Evolutionary conservation across 805 yeast genomes (phyloP), one percentile per base, ranked within the genome.

Genomic region (Metschnikowia matae): DNA sequence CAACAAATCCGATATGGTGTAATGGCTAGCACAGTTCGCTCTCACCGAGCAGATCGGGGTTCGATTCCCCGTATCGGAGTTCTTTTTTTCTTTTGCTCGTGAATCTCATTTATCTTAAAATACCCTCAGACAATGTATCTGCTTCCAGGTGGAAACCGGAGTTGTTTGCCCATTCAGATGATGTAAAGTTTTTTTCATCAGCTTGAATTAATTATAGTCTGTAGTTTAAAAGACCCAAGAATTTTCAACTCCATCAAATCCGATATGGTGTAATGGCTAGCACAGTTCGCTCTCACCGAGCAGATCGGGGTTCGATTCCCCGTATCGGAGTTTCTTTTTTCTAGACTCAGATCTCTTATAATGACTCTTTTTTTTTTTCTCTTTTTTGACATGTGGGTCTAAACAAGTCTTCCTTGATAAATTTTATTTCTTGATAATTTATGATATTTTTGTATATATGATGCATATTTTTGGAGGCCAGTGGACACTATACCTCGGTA

Each of bases 231-330:
- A 26, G 3, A 8, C 29, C 11, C 29, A 26, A 7, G 10, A 26
- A 10, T 18, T 10, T 36, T 36, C 1, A 13, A 6, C 10, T 18
- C 11, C 17, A 37, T 5, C 26, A 41, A 32, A 31, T 41, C 44
- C 44, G 44, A 41, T 41, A 41, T 41, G 26, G 40, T 37, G 40
- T 55, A 54, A 53, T 50, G 58, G 58, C 58, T 56, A 56, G 42
- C 60, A 55, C 60, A 48, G 52, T 52, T 47, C 58, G 58, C 60
- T 56, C 58, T 56, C 60, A 56, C 60, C 58, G 60, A 49, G 57
- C 52, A 55, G 58, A 56, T 53, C 60, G 51, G 60, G 60, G 58
- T 56, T 56, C 58, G 55, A 56, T 48, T 56, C 58, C 58, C 60
- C 51, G 58, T 51, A 48, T 49, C 55, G 58, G 58, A 56, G 60